phyloP scores from a whole-genome alignment of 306 rosid genomes.

The Vicia faba region DNA sequence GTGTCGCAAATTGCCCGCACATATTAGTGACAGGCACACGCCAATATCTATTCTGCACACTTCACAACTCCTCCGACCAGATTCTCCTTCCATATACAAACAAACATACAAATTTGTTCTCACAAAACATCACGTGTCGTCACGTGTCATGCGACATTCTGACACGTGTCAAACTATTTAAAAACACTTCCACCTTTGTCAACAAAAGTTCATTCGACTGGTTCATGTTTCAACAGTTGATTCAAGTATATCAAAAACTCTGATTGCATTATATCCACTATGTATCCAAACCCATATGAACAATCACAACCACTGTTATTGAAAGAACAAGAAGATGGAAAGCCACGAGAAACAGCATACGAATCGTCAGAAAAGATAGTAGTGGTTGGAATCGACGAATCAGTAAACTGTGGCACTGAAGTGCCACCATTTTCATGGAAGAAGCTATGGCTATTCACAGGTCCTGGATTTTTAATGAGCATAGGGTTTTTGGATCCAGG shows the following conservation, averaged over 20 bases:
- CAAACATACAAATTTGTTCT: not conserved
- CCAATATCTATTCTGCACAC: not conserved
- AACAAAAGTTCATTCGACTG: not conserved
- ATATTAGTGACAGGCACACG: not conserved
- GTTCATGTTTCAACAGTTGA: too few relatives aligned
- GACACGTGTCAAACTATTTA: not conserved
- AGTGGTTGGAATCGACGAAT: constrained; percentile 58
- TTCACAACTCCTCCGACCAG: not conserved
- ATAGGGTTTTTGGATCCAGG: constrained; percentile 96
- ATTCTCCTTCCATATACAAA: not conserved
- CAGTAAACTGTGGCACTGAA: constrained; percentile 13
- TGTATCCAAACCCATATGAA: constrained; percentile 37
- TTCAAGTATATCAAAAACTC: too few relatives aligned
- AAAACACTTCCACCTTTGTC: not conserved
- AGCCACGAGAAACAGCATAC: constrained; percentile 61
- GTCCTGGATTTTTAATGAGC: constrained; percentile 95
- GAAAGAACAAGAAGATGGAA: constrained; percentile 14
- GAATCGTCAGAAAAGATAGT: constrained; percentile 66
- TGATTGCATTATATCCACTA: not conserved
- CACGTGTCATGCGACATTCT: not conserved
- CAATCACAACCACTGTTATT: constrained; percentile 50
- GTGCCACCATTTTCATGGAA: constrained; percentile 89
- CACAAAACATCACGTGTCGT: not conserved
- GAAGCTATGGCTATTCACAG: constrained; percentile 94
- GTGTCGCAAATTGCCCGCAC: not conserved